phyloP scores from a whole-genome alignment of 2,329 filamentous ascomycete species.

The Trichophyton simii region DNA sequence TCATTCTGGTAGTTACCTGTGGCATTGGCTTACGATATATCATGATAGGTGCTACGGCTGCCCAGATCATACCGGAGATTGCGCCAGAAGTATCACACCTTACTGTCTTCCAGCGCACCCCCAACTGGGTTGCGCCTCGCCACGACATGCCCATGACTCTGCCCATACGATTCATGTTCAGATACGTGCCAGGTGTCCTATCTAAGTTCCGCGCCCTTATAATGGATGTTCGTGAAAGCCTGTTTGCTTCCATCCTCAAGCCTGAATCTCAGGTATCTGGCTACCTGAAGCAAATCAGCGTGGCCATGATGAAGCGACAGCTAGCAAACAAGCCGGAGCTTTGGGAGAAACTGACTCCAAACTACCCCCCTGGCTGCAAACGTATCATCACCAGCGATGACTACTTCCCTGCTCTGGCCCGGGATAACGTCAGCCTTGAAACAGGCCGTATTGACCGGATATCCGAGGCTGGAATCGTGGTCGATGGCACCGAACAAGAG shows the following conservation, averaged over 20 bases:
- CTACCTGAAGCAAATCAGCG: constrained; percentile 27
- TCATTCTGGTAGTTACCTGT: neutral
- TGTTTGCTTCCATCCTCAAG: constrained; percentile 34
- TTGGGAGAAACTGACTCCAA: constrained; percentile 42
- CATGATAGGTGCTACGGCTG: constrained; percentile 40
- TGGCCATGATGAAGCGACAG: constrained; percentile 33
- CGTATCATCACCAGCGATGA: constrained; percentile 44
- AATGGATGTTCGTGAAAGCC: constrained; percentile 46
- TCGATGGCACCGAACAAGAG: constrained; percentile 33
- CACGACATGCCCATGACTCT: constrained; percentile 36
- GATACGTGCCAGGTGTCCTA: constrained; percentile 40
- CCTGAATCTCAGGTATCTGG: constrained; percentile 30
- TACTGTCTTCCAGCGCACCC: constrained; percentile 45
- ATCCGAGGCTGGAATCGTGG: constrained; percentile 36
- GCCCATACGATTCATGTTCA: constrained; percentile 32
- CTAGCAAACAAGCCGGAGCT: constrained; percentile 39
- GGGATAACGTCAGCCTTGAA: constrained; percentile 40
- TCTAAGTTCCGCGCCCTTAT: constrained; percentile 38
- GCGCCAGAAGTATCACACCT: constrained; percentile 39
- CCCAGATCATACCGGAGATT: constrained; percentile 47
- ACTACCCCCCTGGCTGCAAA: constrained; percentile 45
- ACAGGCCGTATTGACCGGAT: constrained; percentile 38
- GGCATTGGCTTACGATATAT: neutral
- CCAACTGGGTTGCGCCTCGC: constrained; percentile 48
- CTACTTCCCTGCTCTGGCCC: constrained; percentile 40